A percentile compares a stretch with the other conserved stretches of the same genome.
Conservation (phyloP, 164 flowering plant species). For the Dillenia suffruticosa region DNA sequence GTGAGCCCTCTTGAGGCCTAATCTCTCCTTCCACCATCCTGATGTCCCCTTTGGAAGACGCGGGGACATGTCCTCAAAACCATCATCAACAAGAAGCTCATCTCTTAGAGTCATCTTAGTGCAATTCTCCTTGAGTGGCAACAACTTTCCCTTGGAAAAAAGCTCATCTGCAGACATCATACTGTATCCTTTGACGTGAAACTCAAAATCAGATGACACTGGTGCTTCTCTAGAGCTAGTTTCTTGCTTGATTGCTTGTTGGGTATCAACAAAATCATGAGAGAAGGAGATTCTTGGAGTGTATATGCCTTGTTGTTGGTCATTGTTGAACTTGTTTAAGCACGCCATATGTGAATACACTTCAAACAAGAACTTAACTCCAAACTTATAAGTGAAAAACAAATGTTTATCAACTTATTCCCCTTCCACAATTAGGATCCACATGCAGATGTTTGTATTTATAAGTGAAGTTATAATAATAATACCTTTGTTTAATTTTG, state of each 20-base stretch:
- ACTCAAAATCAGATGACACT: conserved; percentile 67
- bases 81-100: conserved; percentile 47
- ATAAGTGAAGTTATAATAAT: conserved; percentile 7
- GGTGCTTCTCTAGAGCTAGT: conserved; percentile 46
- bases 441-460: conserved; percentile 25
- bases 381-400: conserved; percentile 1
- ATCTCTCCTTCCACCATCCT: conserved; percentile 46
- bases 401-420: background rate
- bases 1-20: conserved; percentile 44
- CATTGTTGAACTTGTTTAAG: conserved; percentile 65
- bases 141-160: conserved; percentile 57
- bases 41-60: conserved; percentile 34
- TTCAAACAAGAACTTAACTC: conserved; percentile 8
- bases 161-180: conserved; percentile 73
- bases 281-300: conserved; percentile 83
- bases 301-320: conserved; percentile 35
- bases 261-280: conserved; percentile 54
- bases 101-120: conserved; percentile 48
- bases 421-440: conserved; percentile 12
- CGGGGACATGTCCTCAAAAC: conserved; percentile 17
- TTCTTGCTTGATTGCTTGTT: conserved; percentile 39
- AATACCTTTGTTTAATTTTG: too few species aligned
- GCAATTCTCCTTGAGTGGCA: conserved; percentile 51
- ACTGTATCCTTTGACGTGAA: conserved; percentile 39
- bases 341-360: conserved; percentile 43